These are phyloP conservation scores for Paspalum notatum DNA, from an alignment of 176 grass and related monocot genomes.

Conservation along the genomic window DNA sequence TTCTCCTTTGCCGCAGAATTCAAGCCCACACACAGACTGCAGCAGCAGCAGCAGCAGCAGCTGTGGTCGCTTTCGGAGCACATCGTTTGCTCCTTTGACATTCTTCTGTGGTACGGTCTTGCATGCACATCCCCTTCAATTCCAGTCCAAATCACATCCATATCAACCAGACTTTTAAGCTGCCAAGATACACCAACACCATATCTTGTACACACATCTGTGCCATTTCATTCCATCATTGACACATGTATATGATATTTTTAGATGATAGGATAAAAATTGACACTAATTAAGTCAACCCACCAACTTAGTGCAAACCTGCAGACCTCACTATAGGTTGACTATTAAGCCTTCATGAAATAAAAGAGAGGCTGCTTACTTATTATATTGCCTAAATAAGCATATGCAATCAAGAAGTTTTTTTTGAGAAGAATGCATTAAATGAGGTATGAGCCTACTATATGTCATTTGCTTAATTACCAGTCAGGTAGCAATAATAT, in stretches of 20 bases:
- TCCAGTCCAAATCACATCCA: conserved; percentile 50
- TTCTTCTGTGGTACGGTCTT: conserved; percentile 44
- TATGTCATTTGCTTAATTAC: not conserved
- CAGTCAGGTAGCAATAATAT: not conserved
- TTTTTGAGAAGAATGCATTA: not conserved
- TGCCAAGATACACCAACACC: conserved; percentile 29
- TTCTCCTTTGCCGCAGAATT: conserved; percentile 36
- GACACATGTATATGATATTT: not conserved
- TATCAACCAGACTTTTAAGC: conserved; percentile 33
- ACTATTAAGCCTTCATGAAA: not conserved
- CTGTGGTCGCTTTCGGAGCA: conserved; percentile 36
- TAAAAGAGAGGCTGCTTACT: not conserved
- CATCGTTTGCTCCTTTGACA: conserved; percentile 48
- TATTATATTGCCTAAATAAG: not conserved
- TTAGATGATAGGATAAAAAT: not conserved
- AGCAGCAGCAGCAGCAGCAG: conserved; percentile 6
- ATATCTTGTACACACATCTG: not conserved
- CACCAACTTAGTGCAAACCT: not conserved
- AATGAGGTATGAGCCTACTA: not conserved
- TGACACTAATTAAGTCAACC: not conserved
- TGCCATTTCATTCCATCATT: not conserved
- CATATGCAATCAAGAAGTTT: not conserved
- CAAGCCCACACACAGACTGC: conserved; percentile 13
- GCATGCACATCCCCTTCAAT: conserved; percentile 40
- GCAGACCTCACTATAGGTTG: not conserved